Percentiles rank a stretch among this genome's conserved stretches.
These are phyloP conservation scores for Hypholoma fasciculare DNA, from an alignment of 768 basidiomycete genomes.

Conservation along the genomic window DNA sequence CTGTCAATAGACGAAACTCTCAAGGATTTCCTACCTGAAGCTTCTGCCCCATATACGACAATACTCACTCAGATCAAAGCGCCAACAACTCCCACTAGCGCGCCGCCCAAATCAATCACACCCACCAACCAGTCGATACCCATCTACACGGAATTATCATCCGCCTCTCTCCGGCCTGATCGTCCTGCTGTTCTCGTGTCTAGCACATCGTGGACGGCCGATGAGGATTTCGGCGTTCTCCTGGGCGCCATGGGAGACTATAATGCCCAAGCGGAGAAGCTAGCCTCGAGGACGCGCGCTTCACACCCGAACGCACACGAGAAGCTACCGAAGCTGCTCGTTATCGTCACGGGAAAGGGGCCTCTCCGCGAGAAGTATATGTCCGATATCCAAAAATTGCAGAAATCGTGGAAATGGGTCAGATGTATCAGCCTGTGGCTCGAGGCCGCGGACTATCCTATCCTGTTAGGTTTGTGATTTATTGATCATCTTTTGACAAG, in stretches of 20 bases:
- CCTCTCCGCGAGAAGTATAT: conserved; percentile 77
- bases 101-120: conserved; percentile 5
- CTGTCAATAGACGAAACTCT: conserved; percentile 32
- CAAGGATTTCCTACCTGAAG: conserved; percentile 53
- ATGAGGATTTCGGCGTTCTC: conserved; percentile 91
- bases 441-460: conserved; percentile 87
- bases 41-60: conserved; percentile 55
- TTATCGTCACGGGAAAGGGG: conserved; percentile 91
- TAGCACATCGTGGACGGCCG: conserved; percentile 96
- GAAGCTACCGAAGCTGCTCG: conserved; percentile 71
- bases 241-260: conserved; percentile 73
- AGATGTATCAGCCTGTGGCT: conserved; percentile 85
- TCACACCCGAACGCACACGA: conserved; percentile 12
- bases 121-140: conserved; percentile 24
- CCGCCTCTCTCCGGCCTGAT: conserved; percentile 59
- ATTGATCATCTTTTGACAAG: background rate
- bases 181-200: conserved; percentile 87
- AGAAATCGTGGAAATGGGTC: conserved; percentile 75
- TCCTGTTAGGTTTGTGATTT: conserved; percentile 63
- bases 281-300: conserved; percentile 9
- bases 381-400: conserved; percentile 56
- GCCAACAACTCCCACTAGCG: conserved; percentile 4
- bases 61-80: conserved; percentile 51
- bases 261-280: conserved; percentile 52
- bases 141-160: conserved; percentile 32